phyloP scores from a whole-genome alignment of 2,329 filamentous ascomycete species.

The Xylaria sp. region DNA sequence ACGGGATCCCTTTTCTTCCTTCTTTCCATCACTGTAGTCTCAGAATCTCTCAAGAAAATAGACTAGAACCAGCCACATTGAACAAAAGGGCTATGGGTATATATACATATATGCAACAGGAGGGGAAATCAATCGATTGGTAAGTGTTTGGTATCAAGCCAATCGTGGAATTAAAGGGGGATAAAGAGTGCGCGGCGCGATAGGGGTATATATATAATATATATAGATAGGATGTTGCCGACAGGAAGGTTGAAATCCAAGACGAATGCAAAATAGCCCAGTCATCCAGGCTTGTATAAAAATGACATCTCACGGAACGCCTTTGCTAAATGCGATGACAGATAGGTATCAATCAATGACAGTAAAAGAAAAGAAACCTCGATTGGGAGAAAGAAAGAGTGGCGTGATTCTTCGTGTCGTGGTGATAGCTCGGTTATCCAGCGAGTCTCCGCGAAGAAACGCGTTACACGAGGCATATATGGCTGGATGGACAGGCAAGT shows the following conservation, averaged over 20 bases:
- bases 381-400: constrained; percentile 10
- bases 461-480: background rate
- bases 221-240: background rate
- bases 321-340: constrained; percentile 29
- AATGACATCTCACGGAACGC: constrained; percentile 31
- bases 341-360: constrained; percentile 5
- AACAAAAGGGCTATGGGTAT: constrained; percentile 21
- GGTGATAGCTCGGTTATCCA: background rate
- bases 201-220: constrained; percentile 21
- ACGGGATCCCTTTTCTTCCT: constrained; percentile 18
- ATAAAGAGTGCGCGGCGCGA: constrained; percentile 4
- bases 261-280: background rate
- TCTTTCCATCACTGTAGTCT: constrained; percentile 12
- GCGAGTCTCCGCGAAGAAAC: background rate
- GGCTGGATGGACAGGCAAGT: background rate
- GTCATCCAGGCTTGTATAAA: background rate
- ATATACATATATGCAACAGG: constrained; percentile 19
- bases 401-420: constrained; percentile 31
- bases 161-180: background rate
- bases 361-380: constrained; percentile 9
- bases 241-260: background rate
- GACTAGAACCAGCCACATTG: constrained; percentile 18
- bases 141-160: constrained; percentile 25
- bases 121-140: background rate
- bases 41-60: constrained; percentile 3